These are phyloP conservation scores for Mrakiaceae sp. DNA, from an alignment of 1,284 basidiomycete species.

Conservation along the genomic window DNA sequence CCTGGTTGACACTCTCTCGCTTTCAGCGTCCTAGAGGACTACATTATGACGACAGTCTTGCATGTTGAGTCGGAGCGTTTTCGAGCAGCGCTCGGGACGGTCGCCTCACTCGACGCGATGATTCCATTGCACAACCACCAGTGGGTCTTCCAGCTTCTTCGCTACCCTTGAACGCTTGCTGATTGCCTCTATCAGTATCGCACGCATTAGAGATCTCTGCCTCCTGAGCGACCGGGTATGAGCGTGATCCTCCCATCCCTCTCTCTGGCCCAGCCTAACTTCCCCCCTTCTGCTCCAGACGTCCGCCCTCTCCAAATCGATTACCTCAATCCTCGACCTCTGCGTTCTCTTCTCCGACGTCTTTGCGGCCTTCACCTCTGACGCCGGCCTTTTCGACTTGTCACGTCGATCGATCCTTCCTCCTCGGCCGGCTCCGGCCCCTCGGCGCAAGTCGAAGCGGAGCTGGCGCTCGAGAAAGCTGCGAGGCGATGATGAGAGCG, in stretches of 20 bases:
- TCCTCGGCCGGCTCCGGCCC: background rate
- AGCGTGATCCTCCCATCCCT: background rate
- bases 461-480: too few species aligned
- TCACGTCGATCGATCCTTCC: background rate
- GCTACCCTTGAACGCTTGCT: background rate
- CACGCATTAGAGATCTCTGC: constrained; percentile 1
- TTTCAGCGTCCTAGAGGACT: background rate
- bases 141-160: background rate
- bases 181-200: background rate
- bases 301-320: background rate
- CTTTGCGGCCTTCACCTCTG: constrained; percentile 48
- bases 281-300: background rate
- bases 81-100: background rate
- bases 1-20: too few species aligned
- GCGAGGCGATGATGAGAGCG: too few species aligned
- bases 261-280: background rate
- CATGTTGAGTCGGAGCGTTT: background rate
- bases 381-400: constrained; percentile 27
- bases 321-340: constrained; percentile 21
- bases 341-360: constrained; percentile 43
- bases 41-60: background rate
- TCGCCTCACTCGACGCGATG: constrained; percentile 3
- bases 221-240: background rate
- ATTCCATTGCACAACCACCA: constrained; percentile 2
- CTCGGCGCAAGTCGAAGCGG: too few species aligned